Conservation (phyloP, 768 basidiomycete species). For the Calocera viscosa region DNA sequence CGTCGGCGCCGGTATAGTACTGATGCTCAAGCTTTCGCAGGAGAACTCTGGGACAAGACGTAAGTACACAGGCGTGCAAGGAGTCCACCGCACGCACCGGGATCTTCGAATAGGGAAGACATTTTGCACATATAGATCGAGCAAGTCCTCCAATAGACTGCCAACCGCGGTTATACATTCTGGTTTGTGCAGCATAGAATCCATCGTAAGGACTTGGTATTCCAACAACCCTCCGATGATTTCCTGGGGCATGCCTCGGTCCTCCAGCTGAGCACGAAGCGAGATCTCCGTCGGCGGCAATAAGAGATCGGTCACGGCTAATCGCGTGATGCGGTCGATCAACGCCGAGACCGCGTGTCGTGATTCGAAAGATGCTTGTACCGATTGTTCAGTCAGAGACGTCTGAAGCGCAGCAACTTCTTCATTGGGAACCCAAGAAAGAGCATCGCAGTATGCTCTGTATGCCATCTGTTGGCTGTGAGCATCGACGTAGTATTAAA, state of each 20-base stretch:
- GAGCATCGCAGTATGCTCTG: constrained; percentile 15
- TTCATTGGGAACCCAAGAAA: constrained; percentile 8
- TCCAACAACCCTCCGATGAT: constrained; percentile 22
- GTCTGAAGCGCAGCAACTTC: not conserved
- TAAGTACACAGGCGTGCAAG: not conserved
- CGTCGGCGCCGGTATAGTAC: constrained; percentile 30
- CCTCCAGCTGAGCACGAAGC: not conserved
- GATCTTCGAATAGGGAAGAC: constrained; percentile 26
- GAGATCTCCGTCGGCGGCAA: constrained; percentile 12
- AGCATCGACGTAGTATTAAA: not conserved
- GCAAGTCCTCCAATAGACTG: constrained; percentile 13
- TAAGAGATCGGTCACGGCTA: constrained; percentile 19
- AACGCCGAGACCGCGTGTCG: not conserved
- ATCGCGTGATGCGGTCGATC: constrained; percentile 13
- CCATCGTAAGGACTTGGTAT: constrained; percentile 17
- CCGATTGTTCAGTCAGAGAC: not conserved
- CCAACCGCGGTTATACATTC: constrained; percentile 16
- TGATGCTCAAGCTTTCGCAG: constrained; percentile 42
- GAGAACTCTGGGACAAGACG: constrained; percentile 32
- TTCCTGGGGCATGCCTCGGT: not conserved
- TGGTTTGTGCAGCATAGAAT: constrained; percentile 16
- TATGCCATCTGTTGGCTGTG: constrained; percentile 16
- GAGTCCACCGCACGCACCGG: constrained; percentile 11
- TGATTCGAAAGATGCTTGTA: not conserved
- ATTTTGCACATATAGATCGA: constrained; percentile 14